Percentiles rank a stretch among this genome's conserved stretches.
These are phyloP conservation scores for Monilinia fructigena DNA, from an alignment of 2,329 filamentous ascomycete species.

Conservation along the genomic window DNA sequence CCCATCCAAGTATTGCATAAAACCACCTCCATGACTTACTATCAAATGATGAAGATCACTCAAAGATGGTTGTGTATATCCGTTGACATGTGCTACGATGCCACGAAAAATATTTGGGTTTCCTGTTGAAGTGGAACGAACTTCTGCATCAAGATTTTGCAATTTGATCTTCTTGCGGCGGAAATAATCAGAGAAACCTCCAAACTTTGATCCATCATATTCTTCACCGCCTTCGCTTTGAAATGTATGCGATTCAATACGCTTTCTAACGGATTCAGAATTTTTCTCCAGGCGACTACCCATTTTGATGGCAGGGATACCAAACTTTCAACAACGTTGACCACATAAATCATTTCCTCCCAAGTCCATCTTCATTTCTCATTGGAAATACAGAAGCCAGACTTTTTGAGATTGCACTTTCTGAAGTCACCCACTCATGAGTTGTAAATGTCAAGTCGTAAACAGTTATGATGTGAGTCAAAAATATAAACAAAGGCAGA, in stretches of 20 bases:
- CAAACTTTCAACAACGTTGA: too few relatives aligned
- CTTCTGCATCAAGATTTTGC: slow-evolving; percentile 85
- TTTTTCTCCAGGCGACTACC: slow-evolving; percentile 62
- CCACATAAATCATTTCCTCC: neutral
- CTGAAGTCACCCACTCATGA: neutral
- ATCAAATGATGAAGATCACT: slow-evolving; percentile 86
- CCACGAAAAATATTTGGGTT: slow-evolving; percentile 87
- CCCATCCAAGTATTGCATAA: slow-evolving; percentile 89
- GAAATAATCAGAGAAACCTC: slow-evolving; percentile 89
- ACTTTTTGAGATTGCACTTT: neutral
- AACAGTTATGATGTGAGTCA: neutral
- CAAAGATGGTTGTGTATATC: slow-evolving; percentile 91
- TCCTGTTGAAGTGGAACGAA: slow-evolving; percentile 65
- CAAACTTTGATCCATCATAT: slow-evolving; percentile 82
- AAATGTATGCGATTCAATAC: slow-evolving; percentile 68
- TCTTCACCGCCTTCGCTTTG: slow-evolving; percentile 83
- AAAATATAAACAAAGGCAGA: neutral
- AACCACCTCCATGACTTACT: slow-evolving; percentile 89
- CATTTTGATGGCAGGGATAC: slow-evolving; percentile 45
- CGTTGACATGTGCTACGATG: slow-evolving; percentile 87
- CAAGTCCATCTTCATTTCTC: neutral
- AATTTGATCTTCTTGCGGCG: slow-evolving; percentile 95
- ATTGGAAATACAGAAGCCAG: neutral
- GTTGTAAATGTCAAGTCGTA: neutral
- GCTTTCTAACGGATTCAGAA: slow-evolving; percentile 60